Evolutionary conservation across 2,329 filamentous ascomycete genomes (phyloP).

Genomic region (Apiospora arundinis): DNA sequence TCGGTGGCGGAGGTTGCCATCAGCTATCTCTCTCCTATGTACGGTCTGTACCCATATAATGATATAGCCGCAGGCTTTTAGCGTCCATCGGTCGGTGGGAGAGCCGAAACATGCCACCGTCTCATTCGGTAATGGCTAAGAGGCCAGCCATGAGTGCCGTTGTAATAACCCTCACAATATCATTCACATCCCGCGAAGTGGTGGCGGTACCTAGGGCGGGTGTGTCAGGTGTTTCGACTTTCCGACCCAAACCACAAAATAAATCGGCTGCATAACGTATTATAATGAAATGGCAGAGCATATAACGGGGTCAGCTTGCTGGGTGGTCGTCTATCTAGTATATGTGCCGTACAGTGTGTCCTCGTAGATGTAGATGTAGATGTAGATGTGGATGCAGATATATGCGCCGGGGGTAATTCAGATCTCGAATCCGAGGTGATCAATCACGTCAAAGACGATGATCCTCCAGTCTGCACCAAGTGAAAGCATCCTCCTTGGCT

Average conservation of each 20-base stretch:
- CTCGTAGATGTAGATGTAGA: background rate
- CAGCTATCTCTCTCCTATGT: background rate
- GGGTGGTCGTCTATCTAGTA: background rate
- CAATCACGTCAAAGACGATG: constrained; percentile 11
- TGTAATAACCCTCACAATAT: background rate
- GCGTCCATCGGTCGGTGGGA: constrained; percentile 11
- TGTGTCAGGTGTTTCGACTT: background rate
- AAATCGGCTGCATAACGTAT: too few relatives aligned
- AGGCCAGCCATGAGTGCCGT: background rate
- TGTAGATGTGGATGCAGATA: background rate
- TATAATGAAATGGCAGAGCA: background rate
- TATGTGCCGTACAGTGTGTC: too few relatives aligned
- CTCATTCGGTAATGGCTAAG: constrained; percentile 1
- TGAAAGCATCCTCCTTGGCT: background rate
- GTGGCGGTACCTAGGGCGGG: constrained; percentile 1
- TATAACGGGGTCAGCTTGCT: background rate
- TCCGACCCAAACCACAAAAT: background rate
- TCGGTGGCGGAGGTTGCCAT: constrained; percentile 3
- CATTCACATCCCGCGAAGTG: background rate
- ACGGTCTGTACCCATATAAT: background rate
- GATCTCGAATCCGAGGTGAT: constrained; percentile 11
- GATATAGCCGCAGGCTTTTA: background rate
- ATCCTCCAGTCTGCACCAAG: background rate
- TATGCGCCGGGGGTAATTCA: background rate
- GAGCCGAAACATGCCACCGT: constrained; percentile 15